Conservation (phyloP, 1,139 yeast genomes). For the Magnusiomyces fungicola region DNA sequence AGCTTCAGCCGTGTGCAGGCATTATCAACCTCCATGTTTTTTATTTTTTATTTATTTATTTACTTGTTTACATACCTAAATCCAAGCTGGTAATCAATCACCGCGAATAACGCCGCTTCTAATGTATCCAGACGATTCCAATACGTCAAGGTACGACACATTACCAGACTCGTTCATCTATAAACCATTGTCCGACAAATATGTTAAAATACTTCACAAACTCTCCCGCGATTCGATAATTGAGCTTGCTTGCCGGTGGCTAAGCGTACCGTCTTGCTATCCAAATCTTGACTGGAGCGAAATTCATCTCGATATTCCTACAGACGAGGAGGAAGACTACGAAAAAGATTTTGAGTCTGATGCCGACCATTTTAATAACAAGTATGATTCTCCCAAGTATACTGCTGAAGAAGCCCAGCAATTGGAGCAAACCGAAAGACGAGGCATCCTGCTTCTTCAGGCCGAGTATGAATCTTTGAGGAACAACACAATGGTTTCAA, state of each 20-base stretch:
- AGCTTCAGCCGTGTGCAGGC: no score
- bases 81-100: no score
- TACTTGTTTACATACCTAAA: no score
- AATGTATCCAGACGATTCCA: background rate
- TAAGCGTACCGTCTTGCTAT: conserved; percentile 14
- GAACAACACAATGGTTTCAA: conserved; percentile 29
- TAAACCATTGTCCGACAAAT: conserved; percentile 12
- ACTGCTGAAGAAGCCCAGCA: conserved; percentile 1
- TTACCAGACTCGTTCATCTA: conserved; percentile 10
- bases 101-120: no score
- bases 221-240: conserved; percentile 11
- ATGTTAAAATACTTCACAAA: conserved; percentile 3
- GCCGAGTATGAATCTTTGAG: conserved; percentile 15
- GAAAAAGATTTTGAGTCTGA: conserved; percentile 1
- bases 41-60: no score
- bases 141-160: background rate
- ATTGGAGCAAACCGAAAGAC: conserved; percentile 3
- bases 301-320: conserved; percentile 7
- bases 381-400: background rate
- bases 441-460: conserved; percentile 10
- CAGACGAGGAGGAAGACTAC: conserved; percentile 6
- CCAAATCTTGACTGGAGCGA: conserved; percentile 15
- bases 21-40: no score
- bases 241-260: conserved; percentile 19
- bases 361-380: conserved; percentile 6